Evolutionary conservation across 139 green algal species (phyloP), one percentile per base, ranked within the genome.

Genomic region (Trebouxia sp.): DNA sequence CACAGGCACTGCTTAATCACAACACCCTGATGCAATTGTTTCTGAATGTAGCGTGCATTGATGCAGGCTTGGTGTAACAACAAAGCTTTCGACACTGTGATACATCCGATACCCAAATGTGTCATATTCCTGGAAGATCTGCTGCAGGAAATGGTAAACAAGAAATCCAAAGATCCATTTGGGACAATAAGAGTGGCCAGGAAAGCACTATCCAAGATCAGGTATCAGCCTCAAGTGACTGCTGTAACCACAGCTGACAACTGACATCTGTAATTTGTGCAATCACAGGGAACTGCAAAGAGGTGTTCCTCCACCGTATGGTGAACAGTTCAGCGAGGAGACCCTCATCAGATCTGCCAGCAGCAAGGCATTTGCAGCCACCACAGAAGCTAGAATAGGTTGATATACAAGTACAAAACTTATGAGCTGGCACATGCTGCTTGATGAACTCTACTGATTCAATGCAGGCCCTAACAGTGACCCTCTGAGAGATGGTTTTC

Each of bases 331-430:
- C 10, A 58, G 50, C 50, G n/a, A 58, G 50, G 50, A 58, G 50
- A 58, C 50, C 50, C 50, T n/a, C n/a, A n/a, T n/a, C n/a, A n/a
- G n/a, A n/a, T n/a, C n/a, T n/a, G n/a, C n/a, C n/a, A n/a, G n/a
- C 50, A 58, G 50, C 50, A 58, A 58, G n/a, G 50, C 50, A 58
- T 58, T 58, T 58, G 50, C 50, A 58, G 50, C 50, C 50, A 58
- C 50, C 7, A 58, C 50, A 58, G 50, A 58, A 58, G 50, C 50
- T 58, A 58, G 50, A 17, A 58, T 58, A 58, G 50, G 50, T 58
- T 10, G 10, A 22, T 17, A 58, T 10, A 58, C 50, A 10, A 30
- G 9, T 17, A 30, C n/a, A n/a, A n/a, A n/a, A n/a, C n/a, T n/a
- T n/a, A n/a, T 17, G 7, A 9, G 20, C 7, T 58, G 50, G 10